phyloP scores from a whole-genome alignment of 768 basidiomycete species.

The Pleurotus cornucopiae region DNA sequence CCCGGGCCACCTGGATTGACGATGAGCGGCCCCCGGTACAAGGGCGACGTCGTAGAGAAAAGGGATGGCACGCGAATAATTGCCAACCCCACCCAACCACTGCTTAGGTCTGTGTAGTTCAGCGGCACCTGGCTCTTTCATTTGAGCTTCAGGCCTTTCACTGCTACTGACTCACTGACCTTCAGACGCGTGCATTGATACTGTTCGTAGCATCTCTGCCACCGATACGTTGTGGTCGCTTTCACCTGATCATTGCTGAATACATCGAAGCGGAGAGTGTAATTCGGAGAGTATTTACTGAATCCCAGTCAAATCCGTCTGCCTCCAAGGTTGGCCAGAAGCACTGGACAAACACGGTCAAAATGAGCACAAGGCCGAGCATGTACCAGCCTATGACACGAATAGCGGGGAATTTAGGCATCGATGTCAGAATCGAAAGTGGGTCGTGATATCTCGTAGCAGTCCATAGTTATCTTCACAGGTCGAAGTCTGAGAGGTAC shows the following conservation, averaged over 20 bases:
- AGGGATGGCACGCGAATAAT: constrained; percentile 34
- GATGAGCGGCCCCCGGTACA: constrained; percentile 40
- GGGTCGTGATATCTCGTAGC: too few species aligned
- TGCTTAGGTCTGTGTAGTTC: constrained; percentile 35
- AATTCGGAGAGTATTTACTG: not conserved
- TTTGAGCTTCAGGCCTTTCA: not conserved
- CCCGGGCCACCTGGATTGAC: constrained; percentile 47
- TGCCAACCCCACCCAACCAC: constrained; percentile 35
- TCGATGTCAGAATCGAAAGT: too few species aligned
- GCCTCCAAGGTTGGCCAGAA: not conserved
- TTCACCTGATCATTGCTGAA: not conserved
- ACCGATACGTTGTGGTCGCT: constrained; percentile 13
- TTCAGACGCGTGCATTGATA: constrained; percentile 22
- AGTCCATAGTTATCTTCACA: too few species aligned
- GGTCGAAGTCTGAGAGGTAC: too few species aligned
- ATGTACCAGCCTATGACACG: too few species aligned
- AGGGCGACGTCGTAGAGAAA: constrained; percentile 10
- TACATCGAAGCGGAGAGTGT: not conserved
- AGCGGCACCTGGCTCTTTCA: constrained; percentile 33
- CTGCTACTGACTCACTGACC: constrained; percentile 7
- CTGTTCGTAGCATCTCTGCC: constrained; percentile 19
- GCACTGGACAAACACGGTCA: not conserved
- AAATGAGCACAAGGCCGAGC: too few species aligned
- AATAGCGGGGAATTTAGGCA: too few species aligned
- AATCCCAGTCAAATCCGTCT: not conserved